phyloP scores from a whole-genome alignment of 2,329 filamentous ascomycete genomes.

The Seiridium cupressi region DNA sequence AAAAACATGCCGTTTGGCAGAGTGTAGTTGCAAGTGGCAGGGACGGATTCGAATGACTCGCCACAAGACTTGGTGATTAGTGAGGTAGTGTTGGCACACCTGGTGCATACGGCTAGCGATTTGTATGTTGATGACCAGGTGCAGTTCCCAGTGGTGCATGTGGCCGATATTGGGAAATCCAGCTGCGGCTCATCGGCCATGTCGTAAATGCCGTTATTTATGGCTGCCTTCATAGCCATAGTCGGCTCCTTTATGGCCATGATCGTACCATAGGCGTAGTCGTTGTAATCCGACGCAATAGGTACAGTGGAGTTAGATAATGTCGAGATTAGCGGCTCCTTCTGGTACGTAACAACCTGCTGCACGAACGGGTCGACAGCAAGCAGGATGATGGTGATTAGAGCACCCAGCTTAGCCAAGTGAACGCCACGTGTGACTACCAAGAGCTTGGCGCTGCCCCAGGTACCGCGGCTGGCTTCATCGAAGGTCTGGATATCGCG shows the following conservation, averaged over 20 bases:
- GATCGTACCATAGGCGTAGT: conserved; percentile 8
- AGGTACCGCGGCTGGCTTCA: conserved; percentile 14
- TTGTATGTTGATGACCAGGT: conserved; percentile 11
- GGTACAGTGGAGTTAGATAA: conserved; percentile 6
- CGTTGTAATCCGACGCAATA: conserved; percentile 1
- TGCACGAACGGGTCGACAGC: conserved; percentile 14
- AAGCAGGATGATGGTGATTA: conserved; percentile 13
- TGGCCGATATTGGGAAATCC: conserved; percentile 6
- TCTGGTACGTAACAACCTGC: conserved; percentile 14
- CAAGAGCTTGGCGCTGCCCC: conserved; percentile 13
- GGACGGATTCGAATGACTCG: background rate
- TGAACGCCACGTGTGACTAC: conserved; percentile 9
- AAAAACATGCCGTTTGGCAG: conserved; percentile 10
- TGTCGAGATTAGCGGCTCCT: background rate
- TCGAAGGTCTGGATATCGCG: conserved; percentile 16
- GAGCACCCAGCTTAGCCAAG: conserved; percentile 15
- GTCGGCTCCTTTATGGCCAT: conserved; percentile 9
- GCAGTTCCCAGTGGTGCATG: conserved; percentile 11
- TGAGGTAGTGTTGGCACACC: conserved; percentile 12
- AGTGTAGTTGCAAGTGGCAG: conserved; percentile 5
- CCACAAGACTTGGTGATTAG: conserved; percentile 8
- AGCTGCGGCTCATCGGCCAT: conserved; percentile 6
- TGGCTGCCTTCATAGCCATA: conserved; percentile 12
- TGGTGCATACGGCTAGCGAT: conserved; percentile 11
- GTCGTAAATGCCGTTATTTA: conserved; percentile 12